phyloP scores from a whole-genome alignment of 176 grass and related monocot species.

The Musa itinerans region DNA sequence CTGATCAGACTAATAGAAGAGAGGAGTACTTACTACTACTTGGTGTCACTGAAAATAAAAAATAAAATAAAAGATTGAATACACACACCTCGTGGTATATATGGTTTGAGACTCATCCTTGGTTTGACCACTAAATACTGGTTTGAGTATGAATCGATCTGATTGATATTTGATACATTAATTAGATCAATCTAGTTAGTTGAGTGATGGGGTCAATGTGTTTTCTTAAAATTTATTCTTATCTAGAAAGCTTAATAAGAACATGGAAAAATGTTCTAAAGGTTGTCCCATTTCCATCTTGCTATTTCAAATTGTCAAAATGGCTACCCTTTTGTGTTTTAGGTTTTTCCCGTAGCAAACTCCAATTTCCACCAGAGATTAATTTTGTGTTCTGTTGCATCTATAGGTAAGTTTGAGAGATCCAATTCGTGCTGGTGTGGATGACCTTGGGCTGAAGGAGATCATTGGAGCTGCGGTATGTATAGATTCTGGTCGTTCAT shows the following conservation, averaged over 20 bases:
- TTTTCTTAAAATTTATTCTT: too few species aligned
- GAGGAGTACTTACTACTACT: too few species aligned
- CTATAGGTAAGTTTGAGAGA: slow-evolving; percentile 88
- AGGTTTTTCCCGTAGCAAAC: background rate
- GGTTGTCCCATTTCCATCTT: background rate
- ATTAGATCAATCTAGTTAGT: background rate
- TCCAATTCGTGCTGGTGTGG: slow-evolving; percentile 53
- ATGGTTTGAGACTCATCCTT: too few species aligned
- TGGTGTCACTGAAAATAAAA: too few species aligned
- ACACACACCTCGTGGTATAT: too few species aligned
- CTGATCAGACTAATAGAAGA: too few species aligned
- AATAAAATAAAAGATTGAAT: too few species aligned
- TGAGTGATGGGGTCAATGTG: background rate
- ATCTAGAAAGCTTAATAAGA: background rate
- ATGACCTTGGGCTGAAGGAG: slow-evolving; percentile 60
- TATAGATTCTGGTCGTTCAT: slow-evolving; percentile 5
- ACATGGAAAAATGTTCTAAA: background rate
- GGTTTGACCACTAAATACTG: too few species aligned
- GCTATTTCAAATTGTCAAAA: background rate
- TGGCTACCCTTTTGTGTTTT: background rate
- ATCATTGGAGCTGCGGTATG: slow-evolving; percentile 83
- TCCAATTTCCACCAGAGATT: background rate
- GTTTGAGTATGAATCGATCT: too few species aligned
- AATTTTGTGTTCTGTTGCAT: slow-evolving; percentile 21
- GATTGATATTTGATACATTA: too few species aligned